Conservation (phyloP, 352 stramenopile genomes). For the Pythium periplocum region DNA sequence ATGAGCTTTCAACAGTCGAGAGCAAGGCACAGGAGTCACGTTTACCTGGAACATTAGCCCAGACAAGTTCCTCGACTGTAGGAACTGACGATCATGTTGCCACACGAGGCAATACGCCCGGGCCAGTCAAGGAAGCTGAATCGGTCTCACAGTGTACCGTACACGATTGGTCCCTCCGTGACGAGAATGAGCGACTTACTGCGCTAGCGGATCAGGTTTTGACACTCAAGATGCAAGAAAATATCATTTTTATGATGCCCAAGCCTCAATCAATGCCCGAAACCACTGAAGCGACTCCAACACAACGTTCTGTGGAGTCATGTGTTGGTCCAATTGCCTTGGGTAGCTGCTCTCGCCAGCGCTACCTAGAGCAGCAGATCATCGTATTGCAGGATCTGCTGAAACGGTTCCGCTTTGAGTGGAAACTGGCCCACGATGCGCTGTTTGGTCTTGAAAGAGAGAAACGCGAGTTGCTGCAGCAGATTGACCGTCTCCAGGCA, state of each 20-base stretch:
- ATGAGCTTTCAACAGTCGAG: conserved; percentile 6
- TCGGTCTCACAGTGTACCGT: conserved; percentile 8
- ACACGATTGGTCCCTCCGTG: conserved; percentile 27
- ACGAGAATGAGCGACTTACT: conserved; percentile 47
- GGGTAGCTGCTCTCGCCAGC: conserved; percentile 7
- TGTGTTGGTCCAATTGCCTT: too few relatives aligned
- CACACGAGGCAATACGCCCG: too few relatives aligned
- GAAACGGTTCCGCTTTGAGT: conserved; percentile 39
- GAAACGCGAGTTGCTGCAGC: conserved; percentile 31
- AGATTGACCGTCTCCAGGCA: conserved; percentile 19
- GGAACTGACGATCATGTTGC: too few relatives aligned
- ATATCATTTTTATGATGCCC: too few relatives aligned
- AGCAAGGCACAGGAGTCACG: too few relatives aligned
- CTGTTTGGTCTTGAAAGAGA: conserved; percentile 29
- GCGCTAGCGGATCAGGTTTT: conserved; percentile 38
- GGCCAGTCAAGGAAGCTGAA: too few relatives aligned
- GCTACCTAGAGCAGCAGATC: conserved; percentile 48
- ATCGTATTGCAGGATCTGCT: conserved; percentile 46
- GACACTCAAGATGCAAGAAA: conserved; percentile 11
- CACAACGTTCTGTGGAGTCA: too few relatives aligned
- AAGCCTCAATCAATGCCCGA: too few relatives aligned
- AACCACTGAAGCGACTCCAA: too few relatives aligned
- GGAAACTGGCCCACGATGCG: conserved; percentile 37
- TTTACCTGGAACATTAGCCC: too few relatives aligned
- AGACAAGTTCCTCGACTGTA: too few relatives aligned